Evolutionary conservation across 495 filamentous ascomycete genomes (phyloP), one percentile per base, ranked within the genome.

Genomic region (Trichodelitschia bisporula): DNA sequence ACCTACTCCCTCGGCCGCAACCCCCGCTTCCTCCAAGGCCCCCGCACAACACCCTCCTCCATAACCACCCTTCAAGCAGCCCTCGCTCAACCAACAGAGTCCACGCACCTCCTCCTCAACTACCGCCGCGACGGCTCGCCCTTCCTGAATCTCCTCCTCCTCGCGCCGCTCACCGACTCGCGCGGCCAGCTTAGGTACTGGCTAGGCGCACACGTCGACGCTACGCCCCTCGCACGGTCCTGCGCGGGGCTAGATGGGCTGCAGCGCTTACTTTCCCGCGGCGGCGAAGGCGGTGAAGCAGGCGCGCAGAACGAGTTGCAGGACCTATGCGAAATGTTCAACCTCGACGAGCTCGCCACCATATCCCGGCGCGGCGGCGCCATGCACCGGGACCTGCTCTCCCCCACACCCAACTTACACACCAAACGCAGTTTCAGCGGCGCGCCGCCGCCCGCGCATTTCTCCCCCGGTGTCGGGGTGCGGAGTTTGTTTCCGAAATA

Each of bases 131-230:
- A 73, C 37, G 69, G 70, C 3, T 66, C 62, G 0, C 68, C 64
- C 0, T 76, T 76, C 43, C 69, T 73, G 61, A 76, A 73, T 36
- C 52, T 76, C 2, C 47, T 72, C 12, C 69, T 72, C 58, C 58
- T 59, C 28, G 61, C 69, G 3, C 70, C 70, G 11, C 47, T 76
- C 1, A 49, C 63, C 25, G 69, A 76, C 37, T 67, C 53, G 33
- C 56, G 57, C 23, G 70, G 69, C 12, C 53, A 52, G 4, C 48
- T 69, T 5, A 49, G 62, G 24, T 74, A 76, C 45, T 64, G 59
- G 41, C 61, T 76, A 34, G 67, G 70, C 30, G 69, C 66, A 6
- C 67, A 73, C 44, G 57, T 72, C 4, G 70, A 74, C 34, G 59
- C 73, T 16, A 67, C 58, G 12, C 61, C 65, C n/a, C 46, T 74